Percentiles rank a stretch among this genome's conserved stretches.
phyloP scores from a whole-genome alignment of 805 yeast species.

The Schwanniomyces pseudopolymorphus region DNA sequence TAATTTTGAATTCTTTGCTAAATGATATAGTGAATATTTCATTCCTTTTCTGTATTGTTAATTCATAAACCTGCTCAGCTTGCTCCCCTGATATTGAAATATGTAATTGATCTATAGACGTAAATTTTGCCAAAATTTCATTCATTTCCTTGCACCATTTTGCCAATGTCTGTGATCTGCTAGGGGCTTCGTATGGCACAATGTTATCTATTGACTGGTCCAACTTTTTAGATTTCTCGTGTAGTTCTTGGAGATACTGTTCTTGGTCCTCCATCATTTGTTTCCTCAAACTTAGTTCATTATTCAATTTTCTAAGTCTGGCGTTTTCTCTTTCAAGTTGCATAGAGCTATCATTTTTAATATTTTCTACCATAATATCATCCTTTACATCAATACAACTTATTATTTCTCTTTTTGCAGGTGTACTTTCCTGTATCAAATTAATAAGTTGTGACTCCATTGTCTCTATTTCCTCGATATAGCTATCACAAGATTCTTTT shows the following conservation, averaged over 20 bases:
- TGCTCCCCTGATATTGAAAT: neutral
- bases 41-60: neutral
- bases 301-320: neutral
- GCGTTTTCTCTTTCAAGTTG: neutral
- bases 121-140: slow-evolving; percentile 13
- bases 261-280: slow-evolving; percentile 7
- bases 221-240: slow-evolving; percentile 2
- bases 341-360: neutral
- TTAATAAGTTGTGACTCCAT: slow-evolving; percentile 19
- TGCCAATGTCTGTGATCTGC: slow-evolving; percentile 13
- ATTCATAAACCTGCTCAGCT: neutral
- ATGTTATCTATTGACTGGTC: neutral
- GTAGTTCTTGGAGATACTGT: slow-evolving; percentile 2
- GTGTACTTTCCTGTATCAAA: slow-evolving; percentile 9
- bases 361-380: neutral
- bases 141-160: slow-evolving; percentile 25
- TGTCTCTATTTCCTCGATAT: slow-evolving; percentile 21
- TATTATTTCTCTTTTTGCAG: slow-evolving; percentile 8
- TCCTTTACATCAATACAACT: slow-evolving; percentile 4
- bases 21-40: neutral
- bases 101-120: neutral
- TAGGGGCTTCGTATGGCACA: slow-evolving; percentile 5
- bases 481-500: slow-evolving; percentile 21
- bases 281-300: slow-evolving; percentile 6
- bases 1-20: neutral